Evolutionary conservation across 495 filamentous ascomycete species (phyloP).

Genomic region (Hypoxylon cercidicola): DNA sequence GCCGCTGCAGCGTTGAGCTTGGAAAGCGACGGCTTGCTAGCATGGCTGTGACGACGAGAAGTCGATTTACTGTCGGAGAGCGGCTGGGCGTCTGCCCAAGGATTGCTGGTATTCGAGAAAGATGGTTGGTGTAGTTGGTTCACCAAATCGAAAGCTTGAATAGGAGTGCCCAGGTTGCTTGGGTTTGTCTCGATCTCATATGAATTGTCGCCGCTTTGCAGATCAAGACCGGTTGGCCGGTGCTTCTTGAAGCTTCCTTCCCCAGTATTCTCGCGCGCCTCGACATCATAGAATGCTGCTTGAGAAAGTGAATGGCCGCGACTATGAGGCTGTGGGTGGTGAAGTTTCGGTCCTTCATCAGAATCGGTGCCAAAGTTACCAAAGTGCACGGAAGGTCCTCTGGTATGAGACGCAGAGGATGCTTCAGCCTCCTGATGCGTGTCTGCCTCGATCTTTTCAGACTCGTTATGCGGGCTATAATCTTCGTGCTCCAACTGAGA

Average conservation of each 20-base stretch:
- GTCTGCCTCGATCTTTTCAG: constrained; percentile 43
- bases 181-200: constrained; percentile 83
- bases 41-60: constrained; percentile 59
- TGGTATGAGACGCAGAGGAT: constrained; percentile 43
- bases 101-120: constrained; percentile 60
- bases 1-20: constrained; percentile 88
- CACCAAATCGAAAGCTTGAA: constrained; percentile 53
- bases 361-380: constrained; percentile 57
- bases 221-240: constrained; percentile 43
- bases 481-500: constrained; percentile 75
- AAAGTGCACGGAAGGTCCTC: constrained; percentile 57
- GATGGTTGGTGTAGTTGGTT: constrained; percentile 54
- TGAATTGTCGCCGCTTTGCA: constrained; percentile 57
- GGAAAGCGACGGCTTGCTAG: constrained; percentile 73
- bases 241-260: constrained; percentile 47
- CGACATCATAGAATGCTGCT: constrained; percentile 60
- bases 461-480: constrained; percentile 64
- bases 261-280: constrained; percentile 45
- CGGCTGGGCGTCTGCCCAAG: constrained; percentile 59
- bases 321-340: constrained; percentile 71
- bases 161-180: constrained; percentile 73
- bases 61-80: constrained; percentile 46
- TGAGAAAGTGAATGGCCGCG: constrained; percentile 67
- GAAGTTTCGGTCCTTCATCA: constrained; percentile 61
- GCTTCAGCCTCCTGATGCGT: constrained; percentile 30